Percentiles rank a stretch among this genome's conserved stretches.
Evolutionary conservation across 352 stramenopile genomes (phyloP).

Genomic region (Globisporangium barbulae): DNA sequence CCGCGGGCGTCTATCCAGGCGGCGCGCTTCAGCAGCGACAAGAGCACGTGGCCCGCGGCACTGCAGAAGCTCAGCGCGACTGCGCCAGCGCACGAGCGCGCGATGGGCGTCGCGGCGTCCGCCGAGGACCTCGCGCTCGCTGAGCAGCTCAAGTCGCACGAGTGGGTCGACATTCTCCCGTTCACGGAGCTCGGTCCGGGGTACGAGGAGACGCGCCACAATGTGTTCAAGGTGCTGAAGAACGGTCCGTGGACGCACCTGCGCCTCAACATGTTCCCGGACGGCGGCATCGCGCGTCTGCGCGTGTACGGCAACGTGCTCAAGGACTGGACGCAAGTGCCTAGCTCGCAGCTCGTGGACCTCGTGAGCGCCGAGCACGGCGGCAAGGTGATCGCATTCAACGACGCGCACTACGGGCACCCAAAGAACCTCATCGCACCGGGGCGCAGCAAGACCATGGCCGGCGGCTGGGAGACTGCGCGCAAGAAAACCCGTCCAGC

Average conservation of each 20-base stretch:
- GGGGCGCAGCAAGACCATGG: conserved; percentile 89
- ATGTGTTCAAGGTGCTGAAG: conserved; percentile 63
- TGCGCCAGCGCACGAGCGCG: conserved; percentile 31
- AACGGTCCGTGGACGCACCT: conserved; percentile 82
- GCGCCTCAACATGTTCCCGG: conserved; percentile 91
- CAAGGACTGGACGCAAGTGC: conserved; percentile 59
- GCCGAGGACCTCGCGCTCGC: conserved; percentile 35
- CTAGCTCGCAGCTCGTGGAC: conserved; percentile 62
- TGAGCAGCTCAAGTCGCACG: conserved; percentile 44
- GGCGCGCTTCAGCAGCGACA: conserved; percentile 41
- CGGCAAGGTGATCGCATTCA: conserved; percentile 86
- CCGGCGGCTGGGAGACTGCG: conserved; percentile 93
- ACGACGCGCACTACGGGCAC: conserved; percentile 94
- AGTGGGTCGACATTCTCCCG: conserved; percentile 69
- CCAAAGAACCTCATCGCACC: conserved; percentile 91
- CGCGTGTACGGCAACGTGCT: conserved; percentile 74
- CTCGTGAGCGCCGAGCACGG: conserved; percentile 84
- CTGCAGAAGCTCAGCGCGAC: conserved; percentile 40
- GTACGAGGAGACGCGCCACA: conserved; percentile 85
- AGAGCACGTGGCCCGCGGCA: conserved; percentile 28
- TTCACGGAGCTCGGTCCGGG: conserved; percentile 55
- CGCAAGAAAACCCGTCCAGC: conserved; percentile 84
- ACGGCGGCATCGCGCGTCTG: conserved; percentile 91
- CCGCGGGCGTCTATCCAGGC: conserved; percentile 89
- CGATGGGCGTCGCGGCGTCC: conserved; percentile 52